Base-by-base conservation (phyloP, 306 rosid genomes). In the Vicia sativa region DNA sequence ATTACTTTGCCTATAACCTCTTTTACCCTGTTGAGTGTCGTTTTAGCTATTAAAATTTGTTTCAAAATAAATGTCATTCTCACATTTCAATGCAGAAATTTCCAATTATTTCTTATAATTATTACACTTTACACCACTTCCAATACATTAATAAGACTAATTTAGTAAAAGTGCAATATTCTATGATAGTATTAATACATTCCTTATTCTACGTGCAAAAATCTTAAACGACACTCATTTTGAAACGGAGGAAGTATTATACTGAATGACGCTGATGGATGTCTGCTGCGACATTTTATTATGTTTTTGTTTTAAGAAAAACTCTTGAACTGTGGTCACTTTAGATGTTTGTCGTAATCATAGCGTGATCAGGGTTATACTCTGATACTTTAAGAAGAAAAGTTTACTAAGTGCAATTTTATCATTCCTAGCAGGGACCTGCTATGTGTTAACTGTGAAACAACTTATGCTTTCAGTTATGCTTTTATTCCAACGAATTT, bases 391-490 rank as follows among this genome's bases (percentile, higher is more conserved):
- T 18, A 16, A 50, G 49, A 44, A 65, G 23, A 52, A 41, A 29
- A 49, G 53, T 18, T 61, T 62, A 69, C 54, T 14, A 26, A 43
- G 25, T 46, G 43, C 1, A 4, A 15, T 68, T 61, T 52, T 53
- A 15, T 63, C 48, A n/a, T 52, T 28, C 44, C 44, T 44, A 8
- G 25, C 31, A 70, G 57, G 65, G 39, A 21, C 77, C 68, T 25
- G 62, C 70, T 48, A 62, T 48, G 42, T 12, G 34, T 72, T 38
- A 62, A 63, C 23, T 49, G 54, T 38, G 70, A 57, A 50, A 49
- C 75, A 34, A 61, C 69, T 72, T 49, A 61, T 35, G 35, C n/a
- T 61, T 21, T 23, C 48, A 11, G 49, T 61, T 37, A 61, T 48
- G 53, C 55, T 48, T 72, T 48, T 71, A 61, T 72, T 46, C 56